phyloP scores from a whole-genome alignment of 495 filamentous ascomycete genomes.

The Letharia columbiana region DNA sequence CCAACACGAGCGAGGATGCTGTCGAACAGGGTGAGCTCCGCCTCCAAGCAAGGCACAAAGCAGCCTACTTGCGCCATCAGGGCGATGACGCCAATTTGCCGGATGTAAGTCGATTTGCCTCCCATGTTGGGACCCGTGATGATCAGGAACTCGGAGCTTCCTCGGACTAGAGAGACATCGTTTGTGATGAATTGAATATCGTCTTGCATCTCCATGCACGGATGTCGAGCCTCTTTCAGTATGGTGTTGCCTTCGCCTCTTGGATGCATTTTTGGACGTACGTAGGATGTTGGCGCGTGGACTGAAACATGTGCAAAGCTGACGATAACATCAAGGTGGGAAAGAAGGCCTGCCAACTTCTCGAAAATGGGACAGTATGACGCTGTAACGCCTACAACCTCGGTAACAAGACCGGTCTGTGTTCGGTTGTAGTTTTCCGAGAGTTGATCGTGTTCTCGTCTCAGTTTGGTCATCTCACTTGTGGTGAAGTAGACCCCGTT shows the following conservation, averaged over 20 bases:
- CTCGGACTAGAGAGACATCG: slow-evolving; percentile 76
- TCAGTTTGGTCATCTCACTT: slow-evolving; percentile 65
- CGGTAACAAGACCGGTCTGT: slow-evolving; percentile 80
- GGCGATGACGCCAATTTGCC: slow-evolving; percentile 93
- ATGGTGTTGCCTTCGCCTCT: slow-evolving; percentile 86
- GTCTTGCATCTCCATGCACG: slow-evolving; percentile 99
- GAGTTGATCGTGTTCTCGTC: slow-evolving; percentile 87
- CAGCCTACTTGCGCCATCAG: slow-evolving; percentile 96
- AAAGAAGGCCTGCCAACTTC: slow-evolving; percentile 75
- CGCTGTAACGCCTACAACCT: slow-evolving; percentile 86
- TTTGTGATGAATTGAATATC: slow-evolving; percentile 98
- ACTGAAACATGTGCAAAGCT: slow-evolving; percentile 90
- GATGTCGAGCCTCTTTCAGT: slow-evolving; percentile 87
- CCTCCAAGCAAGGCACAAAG: slow-evolving; percentile 87
- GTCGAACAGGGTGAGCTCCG: slow-evolving; percentile 93
- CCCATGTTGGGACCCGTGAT: slow-evolving; percentile 99
- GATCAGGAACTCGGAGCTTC: slow-evolving; percentile 82
- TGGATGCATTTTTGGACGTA: slow-evolving; percentile 84
- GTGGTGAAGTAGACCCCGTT: slow-evolving; percentile 99
- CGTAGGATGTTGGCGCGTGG: slow-evolving; percentile 85
- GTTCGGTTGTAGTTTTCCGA: slow-evolving; percentile 95
- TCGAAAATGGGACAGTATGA: slow-evolving; percentile 95
- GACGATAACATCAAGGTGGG: slow-evolving; percentile 94
- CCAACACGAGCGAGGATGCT: slow-evolving; percentile 95
- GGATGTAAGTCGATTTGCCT: slow-evolving; percentile 97